Percentiles rank a stretch among this genome's conserved stretches.
phyloP scores from a whole-genome alignment of 2,329 filamentous ascomycete species.

The Monilinia vaccinii-corymbosi region DNA sequence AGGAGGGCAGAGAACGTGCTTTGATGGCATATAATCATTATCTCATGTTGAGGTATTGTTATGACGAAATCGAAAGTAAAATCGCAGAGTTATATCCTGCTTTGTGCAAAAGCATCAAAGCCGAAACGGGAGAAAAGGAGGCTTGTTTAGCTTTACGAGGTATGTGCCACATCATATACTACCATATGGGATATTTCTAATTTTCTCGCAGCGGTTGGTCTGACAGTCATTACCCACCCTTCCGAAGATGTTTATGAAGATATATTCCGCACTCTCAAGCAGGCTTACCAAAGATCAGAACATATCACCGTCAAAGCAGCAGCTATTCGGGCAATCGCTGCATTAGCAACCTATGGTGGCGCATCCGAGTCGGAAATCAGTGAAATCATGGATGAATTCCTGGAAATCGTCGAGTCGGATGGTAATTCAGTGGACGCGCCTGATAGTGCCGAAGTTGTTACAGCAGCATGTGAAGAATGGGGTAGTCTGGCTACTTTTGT shows the following conservation, averaged over 20 bases:
- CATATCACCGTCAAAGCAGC: constrained; percentile 49
- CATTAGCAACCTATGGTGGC: constrained; percentile 56
- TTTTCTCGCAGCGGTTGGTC: constrained; percentile 43
- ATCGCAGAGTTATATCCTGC: constrained; percentile 48
- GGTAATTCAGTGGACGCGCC: constrained; percentile 52
- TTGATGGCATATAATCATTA: constrained; percentile 49
- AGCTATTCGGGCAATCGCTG: constrained; percentile 55
- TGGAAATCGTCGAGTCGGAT: constrained; percentile 61
- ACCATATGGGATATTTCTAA: not conserved
- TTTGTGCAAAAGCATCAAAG: constrained; percentile 54
- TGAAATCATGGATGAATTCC: constrained; percentile 55
- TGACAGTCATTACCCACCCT: constrained; percentile 53
- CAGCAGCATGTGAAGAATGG: constrained; percentile 60
- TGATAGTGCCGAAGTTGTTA: constrained; percentile 52
- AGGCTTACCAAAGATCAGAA: constrained; percentile 50
- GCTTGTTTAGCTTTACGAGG: constrained; percentile 52
- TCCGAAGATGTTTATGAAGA: constrained; percentile 52
- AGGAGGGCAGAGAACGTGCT: constrained; percentile 51
- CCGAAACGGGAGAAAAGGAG: constrained; percentile 54
- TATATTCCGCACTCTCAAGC: constrained; percentile 46
- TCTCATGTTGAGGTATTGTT: constrained; percentile 52
- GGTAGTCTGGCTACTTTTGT: constrained; percentile 57
- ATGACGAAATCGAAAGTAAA: constrained; percentile 46
- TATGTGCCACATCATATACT: constrained; percentile 19
- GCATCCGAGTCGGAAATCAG: constrained; percentile 52